These are phyloP conservation scores for Ephemerocybe angulata DNA, from an alignment of 768 basidiomycete species.

Conservation along the genomic window DNA sequence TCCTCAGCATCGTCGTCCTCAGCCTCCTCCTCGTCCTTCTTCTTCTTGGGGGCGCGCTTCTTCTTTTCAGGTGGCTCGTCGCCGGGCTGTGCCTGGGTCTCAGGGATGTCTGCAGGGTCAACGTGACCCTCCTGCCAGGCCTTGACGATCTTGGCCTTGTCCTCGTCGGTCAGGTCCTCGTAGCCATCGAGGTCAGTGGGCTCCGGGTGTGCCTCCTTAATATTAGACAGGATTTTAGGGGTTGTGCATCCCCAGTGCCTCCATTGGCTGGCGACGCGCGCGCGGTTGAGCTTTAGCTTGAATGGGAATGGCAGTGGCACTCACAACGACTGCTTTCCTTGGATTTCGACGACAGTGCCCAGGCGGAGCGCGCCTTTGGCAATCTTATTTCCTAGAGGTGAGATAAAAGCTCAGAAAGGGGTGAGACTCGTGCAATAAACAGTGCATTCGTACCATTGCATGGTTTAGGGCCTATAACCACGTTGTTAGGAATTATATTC, in stretches of 20 bases:
- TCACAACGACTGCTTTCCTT: constrained; percentile 66
- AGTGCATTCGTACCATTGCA: constrained; percentile 50
- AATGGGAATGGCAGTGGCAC: constrained; percentile 19
- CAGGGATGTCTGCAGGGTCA: constrained; percentile 80
- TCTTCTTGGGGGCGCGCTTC: constrained; percentile 28
- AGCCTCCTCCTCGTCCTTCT: constrained; percentile 26
- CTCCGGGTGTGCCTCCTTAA: constrained; percentile 57
- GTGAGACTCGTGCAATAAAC: background rate
- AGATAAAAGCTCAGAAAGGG: constrained; percentile 16
- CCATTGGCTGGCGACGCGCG: constrained; percentile 52
- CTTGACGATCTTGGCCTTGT: constrained; percentile 64
- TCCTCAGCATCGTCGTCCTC: constrained; percentile 33
- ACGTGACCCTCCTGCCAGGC: constrained; percentile 80
- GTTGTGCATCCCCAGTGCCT: constrained; percentile 92
- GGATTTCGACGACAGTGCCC: constrained; percentile 72
- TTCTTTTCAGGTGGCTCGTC: constrained; percentile 52
- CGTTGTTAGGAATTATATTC: constrained; percentile 22
- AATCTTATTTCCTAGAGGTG: constrained; percentile 58
- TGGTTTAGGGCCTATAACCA: constrained; percentile 65
- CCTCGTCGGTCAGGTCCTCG: constrained; percentile 64
- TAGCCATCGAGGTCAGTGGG: constrained; percentile 81
- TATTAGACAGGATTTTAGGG: constrained; percentile 60
- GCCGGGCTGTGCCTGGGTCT: constrained; percentile 39
- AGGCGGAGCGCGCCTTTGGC: constrained; percentile 69
- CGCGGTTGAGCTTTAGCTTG: background rate